Base-by-base conservation (phyloP, 2,329 filamentous ascomycete genomes). In the Rachicladosporium sp. region DNA sequence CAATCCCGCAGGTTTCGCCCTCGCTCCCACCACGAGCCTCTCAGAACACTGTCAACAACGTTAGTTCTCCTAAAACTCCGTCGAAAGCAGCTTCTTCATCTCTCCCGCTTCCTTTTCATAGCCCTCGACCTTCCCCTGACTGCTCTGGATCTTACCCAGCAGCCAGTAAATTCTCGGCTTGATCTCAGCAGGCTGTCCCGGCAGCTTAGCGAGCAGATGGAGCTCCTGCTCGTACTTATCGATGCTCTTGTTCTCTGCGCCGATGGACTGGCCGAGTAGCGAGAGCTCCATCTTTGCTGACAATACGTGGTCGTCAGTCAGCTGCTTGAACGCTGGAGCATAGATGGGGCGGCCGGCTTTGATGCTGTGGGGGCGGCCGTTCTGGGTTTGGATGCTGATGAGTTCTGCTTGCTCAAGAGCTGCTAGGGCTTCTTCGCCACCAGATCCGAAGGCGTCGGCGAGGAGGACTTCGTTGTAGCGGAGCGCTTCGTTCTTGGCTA, bases 391-490 rank as follows among this genome's bases (percentile, higher is more conserved):
- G 37, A 96, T 77, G 1, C 77, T 75, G 55, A 98, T 87, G 27
- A 96, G 75, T 58, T 96, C 91, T 0, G 83, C 78, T 53, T 86
- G 81, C 38, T 88, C 81, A 1, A 98, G 76, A 0, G 78, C 78
- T 43, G 86, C 82, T 9, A 98, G 70, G 0, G 82, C 82, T 0
- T 70, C 66, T 51, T 94, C 87, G 43, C 82, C 83, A 43, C 76
- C 74, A 2, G 71, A 57, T 13, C 80, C 76, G 62, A 93, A 93
- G 0, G 83, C 72, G 40, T 82, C 77, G 3, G 79, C 76, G 2
- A 94, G 73, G 0, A 95, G 66, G 2, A 94, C 69, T 53, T 93
- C 82, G 60, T 93, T 89, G 68, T 94, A 96, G 2, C 82, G 74
- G 1, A 96, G 68, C 3, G 62, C 69, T 4, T 80, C 75, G 8